A percentile compares a stretch with the other conserved stretches of the same genome.
These are phyloP conservation scores for Meira nashicola DNA, from an alignment of 1,284 basidiomycete genomes.

Conservation along the genomic window DNA sequence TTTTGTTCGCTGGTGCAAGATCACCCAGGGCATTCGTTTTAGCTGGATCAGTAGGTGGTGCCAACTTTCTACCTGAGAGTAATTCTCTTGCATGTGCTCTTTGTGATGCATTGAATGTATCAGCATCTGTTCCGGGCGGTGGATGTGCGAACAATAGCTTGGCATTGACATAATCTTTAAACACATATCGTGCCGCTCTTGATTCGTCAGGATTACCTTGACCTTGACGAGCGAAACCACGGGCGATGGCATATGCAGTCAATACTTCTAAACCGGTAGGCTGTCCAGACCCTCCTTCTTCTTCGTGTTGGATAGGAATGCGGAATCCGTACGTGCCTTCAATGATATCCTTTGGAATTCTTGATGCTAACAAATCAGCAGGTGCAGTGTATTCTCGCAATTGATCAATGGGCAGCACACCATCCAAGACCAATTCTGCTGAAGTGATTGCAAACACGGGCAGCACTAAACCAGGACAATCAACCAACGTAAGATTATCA, in stretches of 20 bases:
- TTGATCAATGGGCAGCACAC: conserved; percentile 95
- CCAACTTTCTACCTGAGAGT: conserved; percentile 31
- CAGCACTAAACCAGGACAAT: conserved; percentile 97
- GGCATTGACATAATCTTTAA: conserved; percentile 97
- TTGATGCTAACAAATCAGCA: conserved; percentile 69
- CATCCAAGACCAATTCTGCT: conserved; percentile 92
- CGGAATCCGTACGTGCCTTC: conserved; percentile 83
- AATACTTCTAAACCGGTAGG: conserved; percentile 79
- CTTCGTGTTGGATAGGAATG: conserved; percentile 65
- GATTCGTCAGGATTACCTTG: conserved; percentile 97
- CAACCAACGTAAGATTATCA: conserved; percentile 81
- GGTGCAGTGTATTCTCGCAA: conserved; percentile 91
- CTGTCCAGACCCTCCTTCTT: conserved; percentile 78
- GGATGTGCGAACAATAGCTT: conserved; percentile 83
- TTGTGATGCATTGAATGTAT: conserved; percentile 73
- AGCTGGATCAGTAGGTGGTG: conserved; percentile 16
- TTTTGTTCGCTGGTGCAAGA: too few relatives aligned
- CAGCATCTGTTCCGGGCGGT: conserved; percentile 64
- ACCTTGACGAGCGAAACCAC: conserved; percentile 86
- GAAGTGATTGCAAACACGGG: conserved; percentile 72
- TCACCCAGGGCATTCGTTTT: neutral
- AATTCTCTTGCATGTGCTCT: conserved; percentile 62
- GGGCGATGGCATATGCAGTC: conserved; percentile 70
- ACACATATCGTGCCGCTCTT: conserved; percentile 80
- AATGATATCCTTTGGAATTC: conserved; percentile 78